Base-by-base conservation (phyloP, 345 rosid genomes). In the Rhodamnia rubescens region DNA sequence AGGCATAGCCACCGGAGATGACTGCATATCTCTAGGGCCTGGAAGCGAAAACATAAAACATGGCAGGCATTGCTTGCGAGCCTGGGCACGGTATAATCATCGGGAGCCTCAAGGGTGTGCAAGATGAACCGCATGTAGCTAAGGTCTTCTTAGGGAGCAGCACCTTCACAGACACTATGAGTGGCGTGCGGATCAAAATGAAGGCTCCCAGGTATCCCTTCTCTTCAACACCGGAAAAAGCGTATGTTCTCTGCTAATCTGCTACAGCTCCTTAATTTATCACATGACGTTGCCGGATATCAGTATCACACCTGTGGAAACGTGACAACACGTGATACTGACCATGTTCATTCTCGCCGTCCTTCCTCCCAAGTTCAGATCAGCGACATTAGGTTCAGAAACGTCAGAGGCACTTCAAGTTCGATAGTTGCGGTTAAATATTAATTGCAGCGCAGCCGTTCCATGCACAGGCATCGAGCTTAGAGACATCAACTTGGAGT, bases 1-100 rank as follows among this genome's bases (percentile, higher is more conserved):
- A 0, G 54, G 10, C 52, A 92, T 94, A 9, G 88, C 82, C 21
- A 92, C 95, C 22, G 94, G 96, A 16, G 96, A 93, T 27, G 96
- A 94, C 52, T 94, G 96, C 82, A 85, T 92, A 2, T 88, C 94
- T 0, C 87, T 93, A 27, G 88, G 90, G 10, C 90, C 89, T 42
- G 93, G 92, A 13, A 85, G 88, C 15, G 32, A 83, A 29, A 87
- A 87, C 82, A 86, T 92, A 44, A 44, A 83, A 84, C 56, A 85
- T 94, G 21, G 82, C 85, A 26, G 75, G 89, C 2, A 88, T 93
- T 36, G 51, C 74, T 44, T 93, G 94, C 26, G 94, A 95, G 22
- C 91, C 90, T 0, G 91, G 91, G n/a, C 93, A 90, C 12, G 93
- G 92, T 0, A 81, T 92, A 1, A 92, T 91, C 47, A 82, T 92